Evolutionary conservation across 495 filamentous ascomycete genomes (phyloP), one percentile per base, ranked within the genome.

Genomic region (Aspergillus carlsbadensis): DNA sequence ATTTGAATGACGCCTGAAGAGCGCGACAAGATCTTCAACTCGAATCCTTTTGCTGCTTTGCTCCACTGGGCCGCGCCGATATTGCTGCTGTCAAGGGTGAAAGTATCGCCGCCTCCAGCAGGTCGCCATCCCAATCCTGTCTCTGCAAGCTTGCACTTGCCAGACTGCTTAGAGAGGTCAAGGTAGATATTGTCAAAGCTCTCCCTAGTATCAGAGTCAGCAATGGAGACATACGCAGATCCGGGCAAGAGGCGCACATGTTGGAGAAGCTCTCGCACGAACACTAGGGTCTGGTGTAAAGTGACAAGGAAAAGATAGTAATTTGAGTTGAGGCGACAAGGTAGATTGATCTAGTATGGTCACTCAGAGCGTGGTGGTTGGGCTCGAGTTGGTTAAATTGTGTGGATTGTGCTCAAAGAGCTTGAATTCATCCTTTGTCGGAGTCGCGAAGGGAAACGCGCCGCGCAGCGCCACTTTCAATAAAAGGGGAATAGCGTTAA

Each of bases 121-220:
- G 93, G 91, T 69, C 92, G 94, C 95, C 95, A 99, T 43, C 92
- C 95, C 59, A 96, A 78, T 43, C 95, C 95, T 49, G 83, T 90
- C 58, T 96, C 93, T 39, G 91, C 92, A 61, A 99, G 89, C 64
- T 93, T 86, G 77, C 91, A 96, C 79, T 90, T 93, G 57, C 95
- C 95, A 13, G 84, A 79, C 64, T 91, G 86, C 67, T 89, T 91
- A 44, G 92, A 96, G 24, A 99, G 79, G 70, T 99, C 92, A 56
- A 99, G 83, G 71, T 94, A 89, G 75, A 97, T 96, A 67, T 89
- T 90, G 65, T 98, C 92, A 67, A 99, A 99, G 68, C 84, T 91
- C 83, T 98, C 94, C 85, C 83, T 88, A 43, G 14, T 24, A 55
- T 14, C 48, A 49, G 42, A 15, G 54, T 77, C 51, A 77, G 72